Evolutionary conservation across 2,329 filamentous ascomycete species (phyloP), one percentile per base, ranked within the genome.

Genomic region (Bipolaris victoriae): DNA sequence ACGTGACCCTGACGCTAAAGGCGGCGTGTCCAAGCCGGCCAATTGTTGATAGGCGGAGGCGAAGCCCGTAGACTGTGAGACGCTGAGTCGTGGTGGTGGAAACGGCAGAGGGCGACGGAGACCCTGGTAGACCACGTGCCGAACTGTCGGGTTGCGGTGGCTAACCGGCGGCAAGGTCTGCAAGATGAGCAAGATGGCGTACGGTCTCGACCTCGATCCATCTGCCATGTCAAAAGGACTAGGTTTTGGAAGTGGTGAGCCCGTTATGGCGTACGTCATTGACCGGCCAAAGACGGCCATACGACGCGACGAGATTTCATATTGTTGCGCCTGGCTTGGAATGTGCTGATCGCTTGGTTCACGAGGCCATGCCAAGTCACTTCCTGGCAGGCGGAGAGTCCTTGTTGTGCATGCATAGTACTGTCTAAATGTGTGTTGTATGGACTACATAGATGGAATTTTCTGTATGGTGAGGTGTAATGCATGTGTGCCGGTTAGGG

Each of bases 151-250:
- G 44, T 20, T 24, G 22, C 24, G 26, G 52, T 49, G 22, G 49
- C 16, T 49, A 53, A 37, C 43, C 44, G 49, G 43, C 35, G 37
- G 16, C 36, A 48, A 44, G 55, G 43, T 33, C 37, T 20, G 48
- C 16, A 41, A 15, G 39, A 16, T 9, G 53, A 47, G n/a, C 33
- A 9, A 37, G 43, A 33, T 18, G 18, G 49, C 35, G 49, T 22
- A 22, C 36, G 49, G 55, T 44, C 55, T 44, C 24, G 55, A 54
- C 55, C 50, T 16, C 37, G 49, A 43, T 52, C 54, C 15, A 47
- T 47, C 45, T 41, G 11, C 35, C 53, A 40, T 29, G 9, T 29
- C 26, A 29, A 29, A 29, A 29, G 2, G 26, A 29, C 26, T 29
- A 29, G 26, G 26, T 9, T 29, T 29, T 22, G 11, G 20, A 20